Base-by-base conservation (phyloP, 2,329 filamentous ascomycete genomes). In the Septoria petroselini region DNA sequence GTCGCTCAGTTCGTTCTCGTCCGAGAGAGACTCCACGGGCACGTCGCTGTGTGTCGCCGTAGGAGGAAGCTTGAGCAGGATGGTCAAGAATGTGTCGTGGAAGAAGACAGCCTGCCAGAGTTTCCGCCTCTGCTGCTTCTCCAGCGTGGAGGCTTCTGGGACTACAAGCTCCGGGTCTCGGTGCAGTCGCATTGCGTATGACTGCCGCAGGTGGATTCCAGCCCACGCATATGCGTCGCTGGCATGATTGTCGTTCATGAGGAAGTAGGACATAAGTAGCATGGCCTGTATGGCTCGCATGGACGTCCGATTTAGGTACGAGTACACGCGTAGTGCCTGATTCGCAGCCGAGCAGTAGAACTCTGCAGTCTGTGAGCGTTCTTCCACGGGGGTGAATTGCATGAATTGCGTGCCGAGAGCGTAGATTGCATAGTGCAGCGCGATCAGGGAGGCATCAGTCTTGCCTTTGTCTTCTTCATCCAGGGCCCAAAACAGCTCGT, bases 181-280 rank as follows among this genome's bases (percentile, higher is more conserved):
- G 65, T 91, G 86, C 9, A 91, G 68, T 0, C 87, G 85, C 83
- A 91, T 86, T 18, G 87, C 87, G 61, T 90, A 91, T 0, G 86
- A 82, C 68, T 91, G 87, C 19, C 86, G 78, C 57, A 88, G 83
- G 17, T 89, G 68, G 19, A 91, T 84, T 4, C 87, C 87, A 0
- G 84, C 85, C 73, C 90, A 91, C 0, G 86, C 84, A 83, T 86
- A 91, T 1, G 86, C 87, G 64, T 91, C 87, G 0, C 84, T 87
- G 3, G 86, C 86, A 61, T 91, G 86, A 61, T 90, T 90, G 67
- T 91, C 86, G 61, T 91, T 91, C 72, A 91, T 90, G 29, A 91
- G 74, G 60, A 91, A 91, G 64, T 91, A 91, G 0, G 83, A 83
- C 52, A 90, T 82, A n/a, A 91, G 70, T 0, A 90, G 83, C 86